phyloP scores from a whole-genome alignment of 2,329 filamentous ascomycete genomes.

The Colletotrichum musae region DNA sequence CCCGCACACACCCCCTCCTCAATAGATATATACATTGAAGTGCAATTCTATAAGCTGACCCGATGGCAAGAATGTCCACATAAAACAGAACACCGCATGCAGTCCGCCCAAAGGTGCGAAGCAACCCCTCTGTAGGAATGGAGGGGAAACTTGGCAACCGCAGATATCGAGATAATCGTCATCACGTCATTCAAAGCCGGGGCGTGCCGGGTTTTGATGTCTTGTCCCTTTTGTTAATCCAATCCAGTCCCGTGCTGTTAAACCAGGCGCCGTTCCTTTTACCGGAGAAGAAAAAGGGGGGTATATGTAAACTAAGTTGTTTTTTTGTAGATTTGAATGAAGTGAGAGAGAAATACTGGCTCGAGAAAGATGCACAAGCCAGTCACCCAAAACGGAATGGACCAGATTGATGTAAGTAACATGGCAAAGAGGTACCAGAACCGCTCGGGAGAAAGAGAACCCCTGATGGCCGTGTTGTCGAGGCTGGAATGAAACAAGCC shows the following conservation, averaged over 20 bases:
- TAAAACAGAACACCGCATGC: conserved; percentile 33
- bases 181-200: conserved; percentile 37
- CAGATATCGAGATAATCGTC: conserved; percentile 39
- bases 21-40: conserved; percentile 40
- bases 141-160: conserved; percentile 4
- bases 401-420: conserved; percentile 1
- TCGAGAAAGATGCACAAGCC: not conserved
- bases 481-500: conserved; percentile 22
- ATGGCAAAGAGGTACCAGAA: conserved; percentile 1
- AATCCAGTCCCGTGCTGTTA: conserved; percentile 35
- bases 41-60: conserved; percentile 24
- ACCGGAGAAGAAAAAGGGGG: not conserved
- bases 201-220: conserved; percentile 19
- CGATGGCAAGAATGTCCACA: conserved; percentile 21
- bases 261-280: conserved; percentile 31
- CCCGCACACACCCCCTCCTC: not conserved
- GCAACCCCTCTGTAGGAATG: conserved; percentile 7
- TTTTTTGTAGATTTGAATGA: conserved; percentile 15
- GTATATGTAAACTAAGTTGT: conserved; percentile 20
- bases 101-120: conserved; percentile 6
- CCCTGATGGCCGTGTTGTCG: not conserved
- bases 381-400: not conserved
- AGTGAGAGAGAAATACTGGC: not conserved
- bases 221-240: conserved; percentile 29
- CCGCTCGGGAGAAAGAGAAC: conserved; percentile 4